Conservation (phyloP, 2,329 filamentous ascomycete species). For the Cladophialophora psammophila region DNA sequence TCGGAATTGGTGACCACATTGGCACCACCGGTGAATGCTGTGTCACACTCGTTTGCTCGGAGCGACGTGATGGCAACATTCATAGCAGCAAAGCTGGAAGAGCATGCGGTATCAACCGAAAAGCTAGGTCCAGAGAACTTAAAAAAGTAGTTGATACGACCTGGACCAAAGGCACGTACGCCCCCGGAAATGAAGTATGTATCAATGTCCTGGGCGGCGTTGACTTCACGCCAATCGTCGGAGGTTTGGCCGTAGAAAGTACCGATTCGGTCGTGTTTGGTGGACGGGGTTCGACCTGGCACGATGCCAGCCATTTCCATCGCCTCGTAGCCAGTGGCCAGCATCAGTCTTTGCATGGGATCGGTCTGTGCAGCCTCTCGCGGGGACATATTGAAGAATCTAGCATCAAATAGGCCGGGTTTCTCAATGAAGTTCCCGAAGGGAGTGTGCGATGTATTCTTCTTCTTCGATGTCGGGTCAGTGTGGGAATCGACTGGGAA, state of each 20-base stretch:
- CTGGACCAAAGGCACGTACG: constrained; percentile 66
- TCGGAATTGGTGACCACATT: constrained; percentile 83
- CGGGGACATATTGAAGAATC: constrained; percentile 88
- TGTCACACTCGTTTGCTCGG: constrained; percentile 79
- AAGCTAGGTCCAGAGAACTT: constrained; percentile 77
- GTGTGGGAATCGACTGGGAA: constrained; percentile 75
- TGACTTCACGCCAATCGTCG: constrained; percentile 79
- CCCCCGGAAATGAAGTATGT: constrained; percentile 72
- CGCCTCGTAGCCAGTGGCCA: constrained; percentile 81
- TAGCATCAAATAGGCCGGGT: constrained; percentile 78
- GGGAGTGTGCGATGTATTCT: constrained; percentile 78
- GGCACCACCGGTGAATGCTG: constrained; percentile 78
- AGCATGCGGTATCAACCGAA: constrained; percentile 80
- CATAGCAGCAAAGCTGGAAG: constrained; percentile 75
- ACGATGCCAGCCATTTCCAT: constrained; percentile 82
- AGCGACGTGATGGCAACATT: constrained; percentile 76
- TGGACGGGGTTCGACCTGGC: constrained; percentile 73
- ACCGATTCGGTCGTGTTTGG: constrained; percentile 69
- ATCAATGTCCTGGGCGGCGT: constrained; percentile 74
- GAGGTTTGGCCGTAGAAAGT: constrained; percentile 78
- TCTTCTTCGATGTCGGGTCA: constrained; percentile 73
- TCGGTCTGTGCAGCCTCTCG: constrained; percentile 81
- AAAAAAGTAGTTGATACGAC: constrained; percentile 78
- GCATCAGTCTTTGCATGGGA: constrained; percentile 78
- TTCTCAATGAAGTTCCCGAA: constrained; percentile 79